Evolutionary conservation across 1,139 yeast species (phyloP), one percentile per base, ranked within the genome.

Genomic region (Magnusiomyces ingens): DNA sequence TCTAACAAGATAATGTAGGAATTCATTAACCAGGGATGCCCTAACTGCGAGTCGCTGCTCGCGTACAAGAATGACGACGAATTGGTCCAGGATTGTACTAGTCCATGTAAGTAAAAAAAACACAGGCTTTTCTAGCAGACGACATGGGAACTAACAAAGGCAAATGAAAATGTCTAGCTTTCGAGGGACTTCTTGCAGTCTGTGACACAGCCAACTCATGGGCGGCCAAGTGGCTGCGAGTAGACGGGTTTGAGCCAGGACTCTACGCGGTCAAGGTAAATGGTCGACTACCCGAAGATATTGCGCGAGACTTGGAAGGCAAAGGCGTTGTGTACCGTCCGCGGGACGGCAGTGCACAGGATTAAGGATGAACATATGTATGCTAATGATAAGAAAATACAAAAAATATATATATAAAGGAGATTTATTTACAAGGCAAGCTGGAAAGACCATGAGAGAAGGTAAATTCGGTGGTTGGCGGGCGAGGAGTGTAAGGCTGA

Each of bases 221-320:
- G 99, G 98, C 90, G 36, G 97, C 97, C 21, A 81, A 89, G 65
- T 93, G 99, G 99, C 75, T 93, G 56, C 82, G 97, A 70, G 85
- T 93, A 29, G 96, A 89, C 64, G 85, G 89, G 29, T 90, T 90
- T 67, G 85, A 82, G 35, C 86, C 95, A 1, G 99, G 99, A 0
- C 70, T 93, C 62, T 88, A 93, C 65, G 99, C 99, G 1, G 95
- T 91, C 48, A 88, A 93, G 65, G 93, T 93, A 6, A 86, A 84
- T 62, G 99, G 99, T 38, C 83, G 87, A 63, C 73, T 93, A 53
- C 98, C 98, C 1, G 90, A 87, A 4, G 96, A 90, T 60, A 81
- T 89, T 40, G 80, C 87, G 15, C 81, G 80, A 49, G 85, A 84
- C 52, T 74, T 93, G 65, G 84, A 82, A 48, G 79, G 78, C 22